A percentile compares a stretch with the other conserved stretches of the same genome.
Conservation (phyloP, 1,139 yeast genomes). For the Barnettozyma hawaiiensis region DNA sequence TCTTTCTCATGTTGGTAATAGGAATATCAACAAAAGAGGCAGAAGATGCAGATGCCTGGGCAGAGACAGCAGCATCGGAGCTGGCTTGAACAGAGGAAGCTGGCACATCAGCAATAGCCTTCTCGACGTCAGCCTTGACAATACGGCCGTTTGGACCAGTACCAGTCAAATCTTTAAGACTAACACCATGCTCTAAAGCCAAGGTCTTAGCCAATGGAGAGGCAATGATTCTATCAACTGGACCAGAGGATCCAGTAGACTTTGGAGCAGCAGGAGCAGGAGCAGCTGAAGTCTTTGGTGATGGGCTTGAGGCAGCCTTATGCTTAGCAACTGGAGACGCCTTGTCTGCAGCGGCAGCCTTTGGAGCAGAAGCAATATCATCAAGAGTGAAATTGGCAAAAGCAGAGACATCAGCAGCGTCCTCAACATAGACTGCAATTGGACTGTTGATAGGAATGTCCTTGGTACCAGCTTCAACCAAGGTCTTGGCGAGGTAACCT, state of each 20-base stretch:
- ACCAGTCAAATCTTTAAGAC: slow-evolving; percentile 81
- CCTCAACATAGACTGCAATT: slow-evolving; percentile 94
- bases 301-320: too few species aligned
- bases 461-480: slow-evolving; percentile 80
- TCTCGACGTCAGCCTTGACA: slow-evolving; percentile 83
- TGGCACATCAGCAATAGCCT: slow-evolving; percentile 42
- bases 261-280: slow-evolving; percentile 28
- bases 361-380: slow-evolving; percentile 34
- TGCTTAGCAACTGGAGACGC: slow-evolving; percentile 28
- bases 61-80: slow-evolving; percentile 39
- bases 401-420: slow-evolving; percentile 76
- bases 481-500: slow-evolving; percentile 87
- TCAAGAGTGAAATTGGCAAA: slow-evolving; percentile 84
- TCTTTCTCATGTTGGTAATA: slow-evolving; percentile 86
- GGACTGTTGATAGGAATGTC: slow-evolving; percentile 93
- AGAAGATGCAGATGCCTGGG: slow-evolving; percentile 39
- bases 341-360: slow-evolving; percentile 15
- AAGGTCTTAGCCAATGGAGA: slow-evolving; percentile 93
- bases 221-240: slow-evolving; percentile 74
- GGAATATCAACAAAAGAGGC: slow-evolving; percentile 73
- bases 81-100: slow-evolving; percentile 39
- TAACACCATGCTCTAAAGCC: slow-evolving; percentile 89
- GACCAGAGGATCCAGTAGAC: slow-evolving; percentile 24
- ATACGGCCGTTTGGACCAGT: slow-evolving; percentile 96
- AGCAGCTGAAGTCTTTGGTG: too few species aligned